Evolutionary conservation across 2,329 filamentous ascomycete genomes (phyloP).

Genomic region (Penicillium sp.): DNA sequence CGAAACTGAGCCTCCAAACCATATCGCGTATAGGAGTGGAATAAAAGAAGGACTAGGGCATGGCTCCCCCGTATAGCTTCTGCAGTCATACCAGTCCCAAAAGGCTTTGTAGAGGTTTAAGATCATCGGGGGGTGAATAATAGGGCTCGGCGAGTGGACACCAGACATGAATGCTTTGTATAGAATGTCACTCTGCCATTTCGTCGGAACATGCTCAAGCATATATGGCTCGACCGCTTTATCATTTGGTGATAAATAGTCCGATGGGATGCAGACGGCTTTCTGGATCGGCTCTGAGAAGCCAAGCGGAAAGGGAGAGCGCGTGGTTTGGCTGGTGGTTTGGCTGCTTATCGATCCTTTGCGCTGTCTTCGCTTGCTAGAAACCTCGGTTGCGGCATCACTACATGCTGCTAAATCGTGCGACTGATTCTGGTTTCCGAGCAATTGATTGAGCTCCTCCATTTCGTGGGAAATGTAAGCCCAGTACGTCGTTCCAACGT

Average conservation of each 20-base stretch:
- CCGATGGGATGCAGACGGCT: conserved; percentile 39
- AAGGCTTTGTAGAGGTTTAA: conserved; percentile 45
- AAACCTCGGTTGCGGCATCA: background rate
- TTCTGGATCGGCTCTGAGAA: conserved; percentile 31
- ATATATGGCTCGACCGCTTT: conserved; percentile 41
- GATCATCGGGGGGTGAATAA: conserved; percentile 46
- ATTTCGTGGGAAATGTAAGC: conserved; percentile 49
- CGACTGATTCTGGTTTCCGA: conserved; percentile 43
- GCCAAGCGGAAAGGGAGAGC: conserved; percentile 4
- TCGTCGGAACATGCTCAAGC: conserved; percentile 45
- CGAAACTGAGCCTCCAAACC: conserved; percentile 50
- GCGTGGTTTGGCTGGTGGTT: background rate
- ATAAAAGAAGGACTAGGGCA: conserved; percentile 45
- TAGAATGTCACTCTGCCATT: conserved; percentile 47
- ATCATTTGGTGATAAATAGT: conserved; percentile 36
- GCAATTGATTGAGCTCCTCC: conserved; percentile 45
- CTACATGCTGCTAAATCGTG: conserved; percentile 22
- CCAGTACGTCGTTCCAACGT: conserved; percentile 49
- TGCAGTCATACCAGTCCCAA: conserved; percentile 48
- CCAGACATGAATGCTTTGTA: conserved; percentile 50
- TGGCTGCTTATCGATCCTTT: conserved; percentile 19
- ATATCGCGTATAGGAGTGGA: conserved; percentile 48
- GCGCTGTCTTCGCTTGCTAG: conserved; percentile 25
- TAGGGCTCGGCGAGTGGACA: conserved; percentile 47
- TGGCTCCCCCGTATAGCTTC: conserved; percentile 36